These are phyloP conservation scores for Coprinellus aureogranulatus DNA, from an alignment of 768 basidiomycete genomes.

Conservation along the genomic window DNA sequence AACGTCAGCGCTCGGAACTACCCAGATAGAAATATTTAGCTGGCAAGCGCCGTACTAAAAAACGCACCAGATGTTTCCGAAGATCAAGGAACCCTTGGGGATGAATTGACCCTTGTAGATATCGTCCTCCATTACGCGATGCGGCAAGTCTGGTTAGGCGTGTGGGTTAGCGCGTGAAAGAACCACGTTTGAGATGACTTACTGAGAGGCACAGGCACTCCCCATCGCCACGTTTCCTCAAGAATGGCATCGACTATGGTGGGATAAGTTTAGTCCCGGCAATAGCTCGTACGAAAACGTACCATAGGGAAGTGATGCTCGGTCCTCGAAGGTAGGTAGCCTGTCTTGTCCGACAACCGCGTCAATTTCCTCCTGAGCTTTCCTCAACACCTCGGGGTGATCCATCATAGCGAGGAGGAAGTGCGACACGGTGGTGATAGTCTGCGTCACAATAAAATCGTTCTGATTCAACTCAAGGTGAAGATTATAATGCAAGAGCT, in stretches of 20 bases:
- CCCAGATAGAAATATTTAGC: neutral
- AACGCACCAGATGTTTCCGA: slow-evolving; percentile 60
- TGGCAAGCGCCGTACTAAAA: neutral
- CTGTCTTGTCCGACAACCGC: slow-evolving; percentile 51
- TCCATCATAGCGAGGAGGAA: slow-evolving; percentile 69
- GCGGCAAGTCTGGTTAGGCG: slow-evolving; percentile 50
- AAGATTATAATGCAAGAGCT: neutral
- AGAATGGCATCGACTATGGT: slow-evolving; percentile 49
- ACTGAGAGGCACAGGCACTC: slow-evolving; percentile 58
- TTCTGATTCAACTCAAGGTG: neutral
- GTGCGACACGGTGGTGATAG: slow-evolving; percentile 51
- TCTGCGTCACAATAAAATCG: slow-evolving; percentile 31
- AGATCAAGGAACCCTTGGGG: slow-evolving; percentile 62
- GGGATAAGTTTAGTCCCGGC: neutral
- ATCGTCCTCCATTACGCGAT: slow-evolving; percentile 64
- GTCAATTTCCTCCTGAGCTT: slow-evolving; percentile 69
- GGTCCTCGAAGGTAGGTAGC: slow-evolving; percentile 59
- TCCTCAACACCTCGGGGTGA: slow-evolving; percentile 53
- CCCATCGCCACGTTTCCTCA: slow-evolving; percentile 56
- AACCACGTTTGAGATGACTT: slow-evolving; percentile 15
- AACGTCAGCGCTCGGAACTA: too few species aligned
- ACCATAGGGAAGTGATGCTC: slow-evolving; percentile 55
- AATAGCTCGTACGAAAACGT: slow-evolving; percentile 12
- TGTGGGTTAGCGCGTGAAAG: slow-evolving; percentile 1
- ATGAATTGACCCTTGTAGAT: slow-evolving; percentile 56